These are phyloP conservation scores for Boletus rubropictus DNA, from an alignment of 768 basidiomycete genomes.

Conservation along the genomic window DNA sequence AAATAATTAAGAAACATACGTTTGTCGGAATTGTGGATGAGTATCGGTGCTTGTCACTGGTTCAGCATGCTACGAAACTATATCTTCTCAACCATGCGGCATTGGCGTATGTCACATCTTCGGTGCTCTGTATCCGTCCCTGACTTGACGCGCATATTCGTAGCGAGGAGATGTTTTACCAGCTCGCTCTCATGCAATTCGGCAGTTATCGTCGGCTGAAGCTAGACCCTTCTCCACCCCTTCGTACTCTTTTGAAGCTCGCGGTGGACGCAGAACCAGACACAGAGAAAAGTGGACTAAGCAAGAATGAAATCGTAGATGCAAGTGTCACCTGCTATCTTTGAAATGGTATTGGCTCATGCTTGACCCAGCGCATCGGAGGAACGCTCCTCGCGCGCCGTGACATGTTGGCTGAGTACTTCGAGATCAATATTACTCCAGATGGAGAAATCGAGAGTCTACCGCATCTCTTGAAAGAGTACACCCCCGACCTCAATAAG, in stretches of 20 bases:
- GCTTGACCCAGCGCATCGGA: slow-evolving; percentile 49
- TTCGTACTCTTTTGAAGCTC: slow-evolving; percentile 66
- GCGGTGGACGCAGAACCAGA: slow-evolving; percentile 69
- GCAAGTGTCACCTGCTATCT: slow-evolving; percentile 37
- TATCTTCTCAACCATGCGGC: slow-evolving; percentile 85
- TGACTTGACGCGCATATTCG: neutral
- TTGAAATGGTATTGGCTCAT: neutral
- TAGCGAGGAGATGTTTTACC: slow-evolving; percentile 94
- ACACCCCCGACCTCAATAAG: slow-evolving; percentile 86
- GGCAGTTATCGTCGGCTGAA: slow-evolving; percentile 72
- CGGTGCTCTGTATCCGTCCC: neutral
- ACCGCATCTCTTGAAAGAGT: slow-evolving; percentile 80
- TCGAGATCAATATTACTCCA: slow-evolving; percentile 65
- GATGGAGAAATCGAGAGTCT: slow-evolving; percentile 67
- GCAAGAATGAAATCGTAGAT: slow-evolving; percentile 60
- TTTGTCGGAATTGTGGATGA: slow-evolving; percentile 91
- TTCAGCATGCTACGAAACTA: slow-evolving; percentile 84
- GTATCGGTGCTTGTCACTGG: slow-evolving; percentile 63
- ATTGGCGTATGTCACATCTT: slow-evolving; percentile 57
- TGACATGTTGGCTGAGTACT: slow-evolving; percentile 91
- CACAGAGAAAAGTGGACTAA: slow-evolving; percentile 44
- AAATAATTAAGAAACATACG: slow-evolving; percentile 79
- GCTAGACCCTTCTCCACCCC: slow-evolving; percentile 74
- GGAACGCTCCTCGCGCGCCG: slow-evolving; percentile 54
- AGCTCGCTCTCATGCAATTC: slow-evolving; percentile 88